Conservation (phyloP, 805 yeast species). For the Candida endomychidarum region DNA sequence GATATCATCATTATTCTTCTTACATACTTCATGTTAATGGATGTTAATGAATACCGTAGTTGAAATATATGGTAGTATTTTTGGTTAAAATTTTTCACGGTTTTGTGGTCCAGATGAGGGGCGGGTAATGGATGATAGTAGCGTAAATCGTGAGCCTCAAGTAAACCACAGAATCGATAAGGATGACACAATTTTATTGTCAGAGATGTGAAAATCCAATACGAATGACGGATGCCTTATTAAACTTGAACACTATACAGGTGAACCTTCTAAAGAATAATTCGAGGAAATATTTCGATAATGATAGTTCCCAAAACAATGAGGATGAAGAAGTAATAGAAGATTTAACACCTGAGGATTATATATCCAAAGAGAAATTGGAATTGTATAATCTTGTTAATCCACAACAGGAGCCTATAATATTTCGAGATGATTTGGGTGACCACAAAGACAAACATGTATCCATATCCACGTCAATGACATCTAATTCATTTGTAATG, state of each 20-base stretch:
- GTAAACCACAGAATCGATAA: no score
- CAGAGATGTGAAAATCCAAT: conserved; percentile 64
- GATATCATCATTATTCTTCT: conserved; percentile 17
- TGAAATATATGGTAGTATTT: neutral
- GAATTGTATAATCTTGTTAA: conserved; percentile 34
- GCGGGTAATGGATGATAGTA: conserved; percentile 6
- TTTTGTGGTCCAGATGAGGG: conserved; percentile 1
- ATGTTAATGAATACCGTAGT: no score
- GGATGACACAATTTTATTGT: conserved; percentile 36
- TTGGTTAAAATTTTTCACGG: conserved; percentile 2
- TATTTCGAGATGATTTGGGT: conserved; percentile 30
- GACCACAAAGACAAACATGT: conserved; percentile 19
- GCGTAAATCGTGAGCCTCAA: no score
- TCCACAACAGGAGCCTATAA: conserved; percentile 21
- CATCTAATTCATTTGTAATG: conserved; percentile 21
- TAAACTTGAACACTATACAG: conserved; percentile 55
- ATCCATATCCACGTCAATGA: conserved; percentile 17
- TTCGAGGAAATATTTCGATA: conserved; percentile 10
- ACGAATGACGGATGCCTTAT: conserved; percentile 53
- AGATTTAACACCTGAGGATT: conserved; percentile 29
- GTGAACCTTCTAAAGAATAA: conserved; percentile 49
- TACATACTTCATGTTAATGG: conserved; percentile 7
- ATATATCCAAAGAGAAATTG: conserved; percentile 40
- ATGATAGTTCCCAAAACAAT: conserved; percentile 15
- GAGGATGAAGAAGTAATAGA: conserved; percentile 8